Conservation (phyloP, 2,329 filamentous ascomycete genomes). For the Fusarium chaquense region DNA sequence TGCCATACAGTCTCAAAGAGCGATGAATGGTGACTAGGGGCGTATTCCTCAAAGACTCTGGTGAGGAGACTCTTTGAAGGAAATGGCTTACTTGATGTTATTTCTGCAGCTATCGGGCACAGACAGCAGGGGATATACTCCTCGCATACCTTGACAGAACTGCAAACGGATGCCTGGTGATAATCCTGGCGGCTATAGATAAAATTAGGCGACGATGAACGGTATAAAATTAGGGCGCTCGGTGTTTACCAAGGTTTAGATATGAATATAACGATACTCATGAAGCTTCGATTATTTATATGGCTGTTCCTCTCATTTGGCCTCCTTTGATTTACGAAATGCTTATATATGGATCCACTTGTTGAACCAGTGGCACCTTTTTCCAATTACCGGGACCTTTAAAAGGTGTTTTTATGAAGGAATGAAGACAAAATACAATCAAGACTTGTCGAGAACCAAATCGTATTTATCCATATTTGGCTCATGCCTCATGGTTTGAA, state of each 20-base stretch:
- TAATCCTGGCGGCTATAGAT: not conserved
- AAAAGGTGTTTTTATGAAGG: too few species aligned
- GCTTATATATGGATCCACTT: not conserved
- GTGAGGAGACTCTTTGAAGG: constrained; percentile 8
- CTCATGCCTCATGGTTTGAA: too few species aligned
- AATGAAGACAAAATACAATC: too few species aligned
- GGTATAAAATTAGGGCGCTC: not conserved
- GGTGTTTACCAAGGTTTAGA: not conserved
- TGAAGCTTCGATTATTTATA: not conserved
- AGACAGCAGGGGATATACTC: not conserved
- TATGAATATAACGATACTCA: constrained; percentile 5
- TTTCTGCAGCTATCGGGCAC: not conserved
- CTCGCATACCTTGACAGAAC: not conserved
- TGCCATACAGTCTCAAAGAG: constrained; percentile 46
- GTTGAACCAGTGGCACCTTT: too few species aligned
- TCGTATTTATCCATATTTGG: too few species aligned
- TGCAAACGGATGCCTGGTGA: not conserved
- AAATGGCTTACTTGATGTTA: constrained; percentile 7
- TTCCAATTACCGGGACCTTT: too few species aligned
- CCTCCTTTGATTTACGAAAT: not conserved
- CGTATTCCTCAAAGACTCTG: constrained; percentile 11
- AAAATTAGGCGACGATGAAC: not conserved
- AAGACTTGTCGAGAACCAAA: too few species aligned
- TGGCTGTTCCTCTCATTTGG: not conserved
- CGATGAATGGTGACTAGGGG: constrained; percentile 40